Evolutionary conservation across 208 protist genomes (phyloP), one percentile per base, ranked within the genome.

Genomic region (Trypanosoma cruzi): DNA sequence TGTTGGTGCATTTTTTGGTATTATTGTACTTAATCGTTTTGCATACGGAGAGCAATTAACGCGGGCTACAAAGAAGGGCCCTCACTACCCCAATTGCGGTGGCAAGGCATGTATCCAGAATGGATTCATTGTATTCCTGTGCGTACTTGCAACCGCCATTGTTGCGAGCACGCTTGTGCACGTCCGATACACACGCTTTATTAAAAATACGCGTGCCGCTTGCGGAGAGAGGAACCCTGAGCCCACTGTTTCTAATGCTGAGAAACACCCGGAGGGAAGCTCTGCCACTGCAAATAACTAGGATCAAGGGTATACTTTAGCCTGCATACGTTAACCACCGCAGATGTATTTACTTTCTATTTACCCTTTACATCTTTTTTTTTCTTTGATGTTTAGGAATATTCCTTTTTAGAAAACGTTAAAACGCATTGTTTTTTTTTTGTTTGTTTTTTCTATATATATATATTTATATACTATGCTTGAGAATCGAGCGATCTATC

Each of bases 11-110:
- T 67, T 86, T 62, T 40, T 82, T 20, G 63, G 77, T 48, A 57
- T 79, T 24, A 80, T 86, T 40, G 74, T 72, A 42, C 75, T 86
- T 57, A 86, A 86, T 68, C 67, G 73, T 20, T 73, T 86, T 57
- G 65, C 79, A 46, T 86, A 80, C 46, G 81, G 81, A n/a, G 73
- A 81, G 62, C 29, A 24, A 42, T 74, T 57, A 40, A 64, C 44
- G n/a, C 36, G 22, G 60, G 37, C 28, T 20, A 61, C 53, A 36
- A 36, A 48, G 31, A 75, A 58, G 44, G 29, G 54, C 48, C 37
- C 37, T n/a, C n/a, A n/a, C n/a, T n/a, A n/a, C n/a, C n/a, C n/a
- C n/a, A n/a, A n/a, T n/a, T n/a, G n/a, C n/a, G n/a, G n/a, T n/a
- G n/a, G n/a, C n/a, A n/a, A 44, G 57, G 52, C 34, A 65, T 64